These are phyloP conservation scores for Talaromyces sp. DNA, from an alignment of 2,329 filamentous ascomycete species.

Conservation along the genomic window DNA sequence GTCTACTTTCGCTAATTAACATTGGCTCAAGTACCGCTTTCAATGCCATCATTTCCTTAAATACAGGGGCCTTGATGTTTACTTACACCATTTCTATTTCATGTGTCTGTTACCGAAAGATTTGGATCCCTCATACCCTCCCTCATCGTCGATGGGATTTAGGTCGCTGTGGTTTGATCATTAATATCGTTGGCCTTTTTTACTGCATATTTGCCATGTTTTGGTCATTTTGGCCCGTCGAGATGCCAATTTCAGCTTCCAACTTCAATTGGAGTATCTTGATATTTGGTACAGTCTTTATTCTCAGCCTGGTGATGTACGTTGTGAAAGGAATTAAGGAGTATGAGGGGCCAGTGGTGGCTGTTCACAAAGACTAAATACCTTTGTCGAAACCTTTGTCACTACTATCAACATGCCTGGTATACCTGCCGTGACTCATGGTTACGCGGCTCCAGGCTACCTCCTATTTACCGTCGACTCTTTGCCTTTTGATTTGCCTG, in stretches of 20 bases:
- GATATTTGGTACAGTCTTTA: conserved; percentile 36
- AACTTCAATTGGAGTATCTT: conserved; percentile 49
- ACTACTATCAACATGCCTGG: no score
- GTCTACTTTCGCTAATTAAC: conserved; percentile 45
- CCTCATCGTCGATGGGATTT: conserved; percentile 38
- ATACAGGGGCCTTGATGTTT: conserved; percentile 42
- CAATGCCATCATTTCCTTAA: conserved; percentile 47
- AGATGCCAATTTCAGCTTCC: conserved; percentile 28
- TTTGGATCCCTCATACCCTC: conserved; percentile 32
- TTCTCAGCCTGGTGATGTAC: conserved; percentile 37
- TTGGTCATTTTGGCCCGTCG: conserved; percentile 44
- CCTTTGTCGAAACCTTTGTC: no score
- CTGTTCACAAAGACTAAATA: no score
- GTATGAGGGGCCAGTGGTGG: not conserved
- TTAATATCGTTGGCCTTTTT: conserved; percentile 40
- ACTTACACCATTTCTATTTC: conserved; percentile 47
- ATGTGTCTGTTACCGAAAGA: conserved; percentile 40
- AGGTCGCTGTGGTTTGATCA: conserved; percentile 35
- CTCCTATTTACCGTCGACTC: no score
- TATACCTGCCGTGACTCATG: no score
- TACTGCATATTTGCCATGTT: conserved; percentile 43
- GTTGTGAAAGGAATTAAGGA: conserved; percentile 11
- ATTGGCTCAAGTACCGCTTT: conserved; percentile 47
- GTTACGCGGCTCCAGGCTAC: no score
- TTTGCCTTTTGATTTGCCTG: no score